Evolutionary conservation across 768 basidiomycete species (phyloP).

Genomic region (Termitomyces sp.): DNA sequence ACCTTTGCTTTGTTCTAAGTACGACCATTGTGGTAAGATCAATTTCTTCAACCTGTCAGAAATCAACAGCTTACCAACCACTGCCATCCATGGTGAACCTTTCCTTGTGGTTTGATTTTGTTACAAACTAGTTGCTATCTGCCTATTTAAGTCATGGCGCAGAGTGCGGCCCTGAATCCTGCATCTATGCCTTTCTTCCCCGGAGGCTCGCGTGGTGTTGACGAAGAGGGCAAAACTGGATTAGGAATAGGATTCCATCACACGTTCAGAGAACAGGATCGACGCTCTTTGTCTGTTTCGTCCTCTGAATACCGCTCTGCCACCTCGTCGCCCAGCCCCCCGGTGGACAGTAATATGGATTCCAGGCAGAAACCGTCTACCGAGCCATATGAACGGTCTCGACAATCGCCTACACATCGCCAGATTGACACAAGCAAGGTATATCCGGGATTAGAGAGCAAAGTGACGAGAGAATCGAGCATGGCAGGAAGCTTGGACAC

Average conservation of each 20-base stretch:
- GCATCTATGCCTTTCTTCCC: conserved; percentile 85
- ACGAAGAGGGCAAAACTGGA: conserved; percentile 45
- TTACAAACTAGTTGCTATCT: conserved; percentile 30
- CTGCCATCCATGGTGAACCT: conserved; percentile 24
- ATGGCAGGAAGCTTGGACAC: conserved; percentile 45
- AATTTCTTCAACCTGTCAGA: conserved; percentile 14
- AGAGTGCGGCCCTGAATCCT: conserved; percentile 74
- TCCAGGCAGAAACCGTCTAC: conserved; percentile 31
- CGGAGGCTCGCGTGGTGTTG: conserved; percentile 51
- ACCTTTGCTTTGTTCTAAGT: conserved; percentile 11
- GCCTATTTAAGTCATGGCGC: conserved; percentile 50
- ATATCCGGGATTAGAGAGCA: conserved; percentile 31
- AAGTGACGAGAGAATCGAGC: conserved; percentile 41
- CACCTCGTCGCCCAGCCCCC: conserved; percentile 66
- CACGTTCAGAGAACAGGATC: conserved; percentile 40
- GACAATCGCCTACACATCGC: conserved; percentile 42
- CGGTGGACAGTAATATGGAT: conserved; percentile 31
- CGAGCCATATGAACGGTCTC: conserved; percentile 29
- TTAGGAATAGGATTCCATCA: conserved; percentile 41
- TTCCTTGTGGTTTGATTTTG: conserved; percentile 32
- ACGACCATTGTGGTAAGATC: conserved; percentile 25
- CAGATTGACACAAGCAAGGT: conserved; percentile 41
- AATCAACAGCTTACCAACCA: conserved; percentile 27
- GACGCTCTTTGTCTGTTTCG: conserved; percentile 50
- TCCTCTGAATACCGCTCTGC: conserved; percentile 63